Conservation (phyloP, 2,329 filamentous ascomycete species). For the Ceratocystis eucalypticola region DNA sequence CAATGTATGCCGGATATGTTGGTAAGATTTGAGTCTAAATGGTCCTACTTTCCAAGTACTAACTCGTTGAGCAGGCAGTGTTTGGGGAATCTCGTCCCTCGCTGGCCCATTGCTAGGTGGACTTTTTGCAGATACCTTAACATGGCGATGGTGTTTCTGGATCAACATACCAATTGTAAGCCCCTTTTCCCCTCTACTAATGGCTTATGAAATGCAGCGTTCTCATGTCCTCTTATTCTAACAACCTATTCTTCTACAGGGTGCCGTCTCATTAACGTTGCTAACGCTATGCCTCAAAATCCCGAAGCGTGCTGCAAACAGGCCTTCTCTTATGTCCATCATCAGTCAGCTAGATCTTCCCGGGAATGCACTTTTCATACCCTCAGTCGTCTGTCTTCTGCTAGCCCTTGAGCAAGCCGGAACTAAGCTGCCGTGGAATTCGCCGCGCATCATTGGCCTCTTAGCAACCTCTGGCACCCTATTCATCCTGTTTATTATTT, state of each 20-base stretch:
- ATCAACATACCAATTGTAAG: slow-evolving; percentile 26
- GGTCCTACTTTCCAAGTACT: slow-evolving; percentile 23
- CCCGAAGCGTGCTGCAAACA: slow-evolving; percentile 18
- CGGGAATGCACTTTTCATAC: slow-evolving; percentile 20
- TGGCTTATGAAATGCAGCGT: not conserved
- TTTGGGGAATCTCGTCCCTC: slow-evolving; percentile 30
- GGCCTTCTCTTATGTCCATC: slow-evolving; percentile 21
- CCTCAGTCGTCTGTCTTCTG: slow-evolving; percentile 27
- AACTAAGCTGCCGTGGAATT: slow-evolving; percentile 23
- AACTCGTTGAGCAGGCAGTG: slow-evolving; percentile 21
- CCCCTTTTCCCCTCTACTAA: not conserved
- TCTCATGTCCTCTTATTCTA: not conserved
- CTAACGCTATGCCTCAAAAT: slow-evolving; percentile 10
- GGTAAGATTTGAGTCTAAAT: not conserved
- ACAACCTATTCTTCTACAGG: not conserved
- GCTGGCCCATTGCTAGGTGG: slow-evolving; percentile 23
- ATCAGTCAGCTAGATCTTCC: slow-evolving; percentile 25
- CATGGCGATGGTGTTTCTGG: slow-evolving; percentile 27
- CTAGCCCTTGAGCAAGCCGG: slow-evolving; percentile 32
- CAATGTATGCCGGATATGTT: slow-evolving; percentile 28
- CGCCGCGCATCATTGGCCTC: slow-evolving; percentile 22
- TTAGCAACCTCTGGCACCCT: slow-evolving; percentile 27
- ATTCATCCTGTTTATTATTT: slow-evolving; percentile 27
- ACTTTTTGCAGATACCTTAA: slow-evolving; percentile 23
- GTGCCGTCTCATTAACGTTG: slow-evolving; percentile 12